These are phyloP conservation scores for Teratosphaeria destructans DNA, from an alignment of 2,329 filamentous ascomycete species.

Conservation along the genomic window DNA sequence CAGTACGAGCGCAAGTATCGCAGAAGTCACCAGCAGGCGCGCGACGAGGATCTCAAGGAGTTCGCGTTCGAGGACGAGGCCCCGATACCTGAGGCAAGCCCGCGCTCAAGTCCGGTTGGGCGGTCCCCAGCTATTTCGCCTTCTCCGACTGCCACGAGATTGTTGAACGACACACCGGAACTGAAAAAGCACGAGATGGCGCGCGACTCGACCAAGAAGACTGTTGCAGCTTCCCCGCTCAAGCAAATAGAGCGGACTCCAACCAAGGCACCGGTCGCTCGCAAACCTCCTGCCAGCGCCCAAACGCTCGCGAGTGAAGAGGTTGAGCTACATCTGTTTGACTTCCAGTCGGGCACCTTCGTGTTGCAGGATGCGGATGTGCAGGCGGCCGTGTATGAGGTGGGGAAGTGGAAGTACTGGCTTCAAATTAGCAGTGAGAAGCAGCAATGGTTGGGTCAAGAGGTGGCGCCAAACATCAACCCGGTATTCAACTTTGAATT, in stretches of 20 bases:
- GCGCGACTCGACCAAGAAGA: slow-evolving; percentile 19
- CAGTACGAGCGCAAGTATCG: slow-evolving; percentile 97
- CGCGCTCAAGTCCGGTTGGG: slow-evolving; percentile 36
- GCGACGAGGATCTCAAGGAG: slow-evolving; percentile 66
- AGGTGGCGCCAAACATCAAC: slow-evolving; percentile 82
- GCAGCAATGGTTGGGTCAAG: slow-evolving; percentile 76
- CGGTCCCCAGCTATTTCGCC: slow-evolving; percentile 26
- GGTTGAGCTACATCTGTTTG: slow-evolving; percentile 86
- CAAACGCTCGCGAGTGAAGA: slow-evolving; percentile 66
- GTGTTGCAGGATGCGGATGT: slow-evolving; percentile 66
- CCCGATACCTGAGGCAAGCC: slow-evolving; percentile 50
- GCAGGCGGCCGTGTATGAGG: slow-evolving; percentile 69
- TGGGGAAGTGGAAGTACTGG: slow-evolving; percentile 93
- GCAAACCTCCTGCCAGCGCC: slow-evolving; percentile 52
- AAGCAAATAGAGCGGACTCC: slow-evolving; percentile 33
- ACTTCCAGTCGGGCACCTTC: slow-evolving; percentile 79
- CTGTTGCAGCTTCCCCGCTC: slow-evolving; percentile 13
- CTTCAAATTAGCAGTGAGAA: slow-evolving; percentile 69
- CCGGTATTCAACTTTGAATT: slow-evolving; percentile 99
- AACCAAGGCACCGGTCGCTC: slow-evolving; percentile 51
- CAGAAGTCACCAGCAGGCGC: slow-evolving; percentile 67
- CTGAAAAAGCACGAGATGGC: slow-evolving; percentile 17
- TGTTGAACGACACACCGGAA: slow-evolving; percentile 18
- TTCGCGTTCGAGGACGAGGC: slow-evolving; percentile 65
- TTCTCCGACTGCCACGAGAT: slow-evolving; percentile 19